A percentile compares a stretch with the other conserved stretches of the same genome.
Evolutionary conservation across 352 stramenopile genomes (phyloP).

Genomic region (Globisporangium paddicum): DNA sequence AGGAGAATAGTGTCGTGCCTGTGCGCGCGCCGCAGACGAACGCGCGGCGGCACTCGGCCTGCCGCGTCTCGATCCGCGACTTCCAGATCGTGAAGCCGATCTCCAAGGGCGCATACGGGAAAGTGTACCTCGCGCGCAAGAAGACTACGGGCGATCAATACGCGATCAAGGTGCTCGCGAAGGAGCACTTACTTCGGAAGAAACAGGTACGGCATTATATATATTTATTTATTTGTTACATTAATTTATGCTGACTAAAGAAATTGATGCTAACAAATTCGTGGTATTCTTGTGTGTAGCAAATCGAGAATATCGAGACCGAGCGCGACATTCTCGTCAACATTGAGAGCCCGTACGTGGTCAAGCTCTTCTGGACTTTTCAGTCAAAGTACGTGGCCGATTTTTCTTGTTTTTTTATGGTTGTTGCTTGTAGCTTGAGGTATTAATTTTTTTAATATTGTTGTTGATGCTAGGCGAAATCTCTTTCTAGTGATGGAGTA

Average conservation of each 20-base stretch:
- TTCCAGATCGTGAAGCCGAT: constrained; percentile 90
- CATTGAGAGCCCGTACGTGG: constrained; percentile 87
- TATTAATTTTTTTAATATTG: background rate
- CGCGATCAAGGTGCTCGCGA: constrained; percentile 89
- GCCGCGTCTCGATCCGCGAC: constrained; percentile 69
- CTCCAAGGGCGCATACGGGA: constrained; percentile 86
- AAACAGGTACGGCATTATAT: constrained; percentile 55
- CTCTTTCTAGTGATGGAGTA: constrained; percentile 92
- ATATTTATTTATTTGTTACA: background rate
- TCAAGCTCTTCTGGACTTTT: constrained; percentile 91
- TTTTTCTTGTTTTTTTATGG: background rate
- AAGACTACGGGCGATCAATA: constrained; percentile 88
- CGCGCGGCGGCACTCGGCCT: constrained; percentile 17
- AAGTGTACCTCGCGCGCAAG: constrained; percentile 85
- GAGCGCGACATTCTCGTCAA: constrained; percentile 86
- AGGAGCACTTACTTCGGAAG: constrained; percentile 85
- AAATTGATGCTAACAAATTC: too few species aligned
- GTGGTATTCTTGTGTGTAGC: too few species aligned
- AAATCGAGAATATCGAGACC: constrained; percentile 84
- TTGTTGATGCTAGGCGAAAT: constrained; percentile 38
- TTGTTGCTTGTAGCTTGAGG: background rate
- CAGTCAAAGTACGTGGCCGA: constrained; percentile 68
- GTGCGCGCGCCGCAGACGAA: background rate
- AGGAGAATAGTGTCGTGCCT: constrained; percentile 26
- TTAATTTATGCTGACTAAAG: background rate